A percentile compares a stretch with the other conserved stretches of the same genome.
phyloP scores from a whole-genome alignment of 441 rosid genomes.

The California macrophylla region DNA sequence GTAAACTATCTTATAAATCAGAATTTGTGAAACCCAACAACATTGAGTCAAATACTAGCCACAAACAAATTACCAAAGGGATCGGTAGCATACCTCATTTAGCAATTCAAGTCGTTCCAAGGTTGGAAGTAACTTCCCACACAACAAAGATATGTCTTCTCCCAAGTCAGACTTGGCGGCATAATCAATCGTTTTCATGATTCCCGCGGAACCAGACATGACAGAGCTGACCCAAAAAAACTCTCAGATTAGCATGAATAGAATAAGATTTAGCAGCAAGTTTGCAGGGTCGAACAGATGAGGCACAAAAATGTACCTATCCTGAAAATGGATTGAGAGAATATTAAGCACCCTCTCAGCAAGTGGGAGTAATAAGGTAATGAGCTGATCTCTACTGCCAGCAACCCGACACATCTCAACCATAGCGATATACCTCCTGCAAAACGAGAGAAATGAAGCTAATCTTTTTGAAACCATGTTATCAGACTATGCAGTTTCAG shows the following conservation, averaged over 20 bases:
- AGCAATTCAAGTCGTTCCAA: slow-evolving; percentile 73
- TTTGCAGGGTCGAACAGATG: background rate
- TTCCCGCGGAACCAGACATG: slow-evolving; percentile 26
- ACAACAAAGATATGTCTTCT: slow-evolving; percentile 38
- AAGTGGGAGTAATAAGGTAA: slow-evolving; percentile 60
- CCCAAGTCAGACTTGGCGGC: slow-evolving; percentile 35
- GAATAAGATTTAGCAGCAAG: background rate
- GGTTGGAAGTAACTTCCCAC: slow-evolving; percentile 52
- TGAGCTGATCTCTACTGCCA: slow-evolving; percentile 62
- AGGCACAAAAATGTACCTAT: slow-evolving; percentile 33
- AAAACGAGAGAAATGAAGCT: slow-evolving; percentile 12
- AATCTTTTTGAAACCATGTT: background rate
- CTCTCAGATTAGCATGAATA: background rate
- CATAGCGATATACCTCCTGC: slow-evolving; percentile 89
- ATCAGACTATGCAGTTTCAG: background rate
- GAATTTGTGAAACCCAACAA: background rate
- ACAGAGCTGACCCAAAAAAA: slow-evolving; percentile 32
- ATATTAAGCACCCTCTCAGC: slow-evolving; percentile 70
- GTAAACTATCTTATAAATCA: no score
- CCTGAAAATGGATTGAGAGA: slow-evolving; percentile 68
- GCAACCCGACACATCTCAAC: slow-evolving; percentile 87
- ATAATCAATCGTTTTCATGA: slow-evolving; percentile 27
- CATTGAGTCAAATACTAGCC: background rate
- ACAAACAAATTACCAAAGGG: background rate
- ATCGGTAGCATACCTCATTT: slow-evolving; percentile 51